phyloP scores from a whole-genome alignment of 78 protist genomes.

The Guillardia theta region DNA sequence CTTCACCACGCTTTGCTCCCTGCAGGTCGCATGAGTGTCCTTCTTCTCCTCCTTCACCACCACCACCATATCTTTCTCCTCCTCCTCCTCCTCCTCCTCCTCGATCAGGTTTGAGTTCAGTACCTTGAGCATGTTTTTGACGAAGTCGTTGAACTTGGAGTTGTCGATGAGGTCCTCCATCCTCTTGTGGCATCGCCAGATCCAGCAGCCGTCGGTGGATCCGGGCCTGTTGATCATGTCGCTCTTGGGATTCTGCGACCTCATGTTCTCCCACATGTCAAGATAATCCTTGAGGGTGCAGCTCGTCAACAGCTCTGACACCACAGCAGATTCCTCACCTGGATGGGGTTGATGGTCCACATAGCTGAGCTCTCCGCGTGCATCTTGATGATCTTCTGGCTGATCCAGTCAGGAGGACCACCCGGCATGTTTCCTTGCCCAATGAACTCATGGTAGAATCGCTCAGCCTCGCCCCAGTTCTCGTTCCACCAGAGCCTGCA shows the following conservation, averaged over 20 bases:
- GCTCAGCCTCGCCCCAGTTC: slow-evolving; percentile 21
- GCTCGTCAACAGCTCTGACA: not conserved
- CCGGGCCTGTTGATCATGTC: slow-evolving; percentile 30
- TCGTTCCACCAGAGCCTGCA: slow-evolving; percentile 44
- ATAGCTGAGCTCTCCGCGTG: slow-evolving; percentile 18
- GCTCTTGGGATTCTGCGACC: not conserved
- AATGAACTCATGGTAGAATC: not conserved
- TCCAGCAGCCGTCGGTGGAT: slow-evolving; percentile 23
- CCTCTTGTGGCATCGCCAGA: slow-evolving; percentile 34
- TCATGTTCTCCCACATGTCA: not conserved
- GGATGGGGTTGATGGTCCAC: slow-evolving; percentile 49
- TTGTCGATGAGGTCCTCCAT: slow-evolving; percentile 24
- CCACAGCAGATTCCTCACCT: not conserved
- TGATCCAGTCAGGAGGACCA: slow-evolving; percentile 25
- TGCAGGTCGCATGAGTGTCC: too few species aligned
- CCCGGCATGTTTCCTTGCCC: not conserved
- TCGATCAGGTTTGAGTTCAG: too few species aligned
- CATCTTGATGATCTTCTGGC: slow-evolving; percentile 15
- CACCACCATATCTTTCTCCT: too few species aligned
- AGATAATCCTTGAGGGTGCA: not conserved
- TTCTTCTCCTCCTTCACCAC: too few species aligned
- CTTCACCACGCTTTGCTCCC: too few species aligned
- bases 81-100: too few species aligned
- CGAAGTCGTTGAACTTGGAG: not conserved
- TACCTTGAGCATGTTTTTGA: not conserved